Evolutionary conservation across 352 stramenopile species (phyloP).

Genomic region (Globisporangium ultimum): DNA sequence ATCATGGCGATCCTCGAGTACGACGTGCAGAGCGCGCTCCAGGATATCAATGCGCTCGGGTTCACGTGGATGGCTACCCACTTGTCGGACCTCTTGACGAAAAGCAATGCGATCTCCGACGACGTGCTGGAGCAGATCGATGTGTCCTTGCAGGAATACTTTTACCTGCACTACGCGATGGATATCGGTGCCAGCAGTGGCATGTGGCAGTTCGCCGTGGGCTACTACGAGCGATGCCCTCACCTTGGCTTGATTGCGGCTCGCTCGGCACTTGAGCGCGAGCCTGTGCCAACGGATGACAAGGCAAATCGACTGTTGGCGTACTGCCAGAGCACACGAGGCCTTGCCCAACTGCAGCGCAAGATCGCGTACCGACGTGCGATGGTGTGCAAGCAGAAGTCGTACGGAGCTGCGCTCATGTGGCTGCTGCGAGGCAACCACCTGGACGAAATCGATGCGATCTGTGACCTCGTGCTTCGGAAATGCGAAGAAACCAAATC

Average conservation of each 20-base stretch:
- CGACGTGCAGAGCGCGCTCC: conserved; percentile 63
- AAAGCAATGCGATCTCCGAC: conserved; percentile 46
- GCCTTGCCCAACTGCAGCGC: conserved; percentile 29
- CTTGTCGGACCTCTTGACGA: conserved; percentile 55
- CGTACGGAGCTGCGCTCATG: conserved; percentile 47
- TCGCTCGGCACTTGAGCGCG: conserved; percentile 35
- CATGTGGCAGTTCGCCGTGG: conserved; percentile 63
- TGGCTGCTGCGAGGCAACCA: conserved; percentile 66
- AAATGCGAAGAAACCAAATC: conserved; percentile 37
- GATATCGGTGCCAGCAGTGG: conserved; percentile 52
- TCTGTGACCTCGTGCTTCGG: conserved; percentile 54
- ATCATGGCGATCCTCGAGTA: conserved; percentile 75
- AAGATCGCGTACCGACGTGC: conserved; percentile 39
- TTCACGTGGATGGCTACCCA: conserved; percentile 80
- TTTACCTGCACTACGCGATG: conserved; percentile 65
- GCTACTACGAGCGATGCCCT: conserved; percentile 67
- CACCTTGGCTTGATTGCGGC: conserved; percentile 42
- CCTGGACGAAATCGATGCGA: conserved; percentile 46
- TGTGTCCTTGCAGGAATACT: conserved; percentile 57
- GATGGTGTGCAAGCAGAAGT: conserved; percentile 31
- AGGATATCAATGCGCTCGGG: conserved; percentile 59
- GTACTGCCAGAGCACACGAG: conserved; percentile 50
- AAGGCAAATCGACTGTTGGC: conserved; percentile 56
- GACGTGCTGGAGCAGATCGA: conserved; percentile 41
- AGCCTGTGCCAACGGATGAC: conserved; percentile 48